These are phyloP conservation scores for Dothiorella sarmentorum DNA, from an alignment of 2,329 filamentous ascomycete genomes.

Conservation along the genomic window DNA sequence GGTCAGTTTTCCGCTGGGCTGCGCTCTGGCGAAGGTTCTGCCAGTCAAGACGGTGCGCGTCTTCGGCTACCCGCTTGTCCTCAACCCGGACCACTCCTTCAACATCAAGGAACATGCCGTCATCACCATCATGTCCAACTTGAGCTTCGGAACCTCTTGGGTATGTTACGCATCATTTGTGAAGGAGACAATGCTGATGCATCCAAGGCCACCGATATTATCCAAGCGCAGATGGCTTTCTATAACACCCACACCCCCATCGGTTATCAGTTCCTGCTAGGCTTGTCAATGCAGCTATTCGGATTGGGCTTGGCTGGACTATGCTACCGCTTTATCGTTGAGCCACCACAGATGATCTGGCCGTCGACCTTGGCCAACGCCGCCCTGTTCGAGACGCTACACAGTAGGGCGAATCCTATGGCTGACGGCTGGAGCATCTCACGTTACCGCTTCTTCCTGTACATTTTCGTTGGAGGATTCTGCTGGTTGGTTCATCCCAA, in stretches of 20 bases:
- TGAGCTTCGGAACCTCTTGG: slow-evolving; percentile 45
- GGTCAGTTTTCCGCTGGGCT: slow-evolving; percentile 25
- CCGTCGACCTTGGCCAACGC: slow-evolving; percentile 26
- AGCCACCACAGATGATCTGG: slow-evolving; percentile 30
- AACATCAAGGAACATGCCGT: slow-evolving; percentile 62
- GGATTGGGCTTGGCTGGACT: slow-evolving; percentile 28
- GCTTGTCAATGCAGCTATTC: slow-evolving; percentile 65
- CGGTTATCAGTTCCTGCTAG: slow-evolving; percentile 62
- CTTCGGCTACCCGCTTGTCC: slow-evolving; percentile 19
- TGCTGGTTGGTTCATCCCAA: slow-evolving; percentile 30
- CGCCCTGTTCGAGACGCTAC: slow-evolving; percentile 27
- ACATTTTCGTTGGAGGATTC: slow-evolving; percentile 25
- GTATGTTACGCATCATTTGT: slow-evolving; percentile 42
- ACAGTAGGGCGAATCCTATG: slow-evolving; percentile 27
- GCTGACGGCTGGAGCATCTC: slow-evolving; percentile 34
- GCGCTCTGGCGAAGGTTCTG: slow-evolving; percentile 18
- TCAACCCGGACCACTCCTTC: slow-evolving; percentile 54
- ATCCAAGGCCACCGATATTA: slow-evolving; percentile 28
- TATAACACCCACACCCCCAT: slow-evolving; percentile 69
- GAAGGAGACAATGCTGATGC: neutral
- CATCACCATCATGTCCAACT: slow-evolving; percentile 62
- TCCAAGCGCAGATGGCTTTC: slow-evolving; percentile 47
- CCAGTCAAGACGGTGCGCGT: slow-evolving; percentile 14
- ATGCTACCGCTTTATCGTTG: slow-evolving; percentile 25
- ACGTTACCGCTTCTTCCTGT: slow-evolving; percentile 26